A percentile compares a stretch with the other conserved stretches of the same genome.
phyloP scores from a whole-genome alignment of 768 basidiomycete species.

The Boletus reticuloceps region DNA sequence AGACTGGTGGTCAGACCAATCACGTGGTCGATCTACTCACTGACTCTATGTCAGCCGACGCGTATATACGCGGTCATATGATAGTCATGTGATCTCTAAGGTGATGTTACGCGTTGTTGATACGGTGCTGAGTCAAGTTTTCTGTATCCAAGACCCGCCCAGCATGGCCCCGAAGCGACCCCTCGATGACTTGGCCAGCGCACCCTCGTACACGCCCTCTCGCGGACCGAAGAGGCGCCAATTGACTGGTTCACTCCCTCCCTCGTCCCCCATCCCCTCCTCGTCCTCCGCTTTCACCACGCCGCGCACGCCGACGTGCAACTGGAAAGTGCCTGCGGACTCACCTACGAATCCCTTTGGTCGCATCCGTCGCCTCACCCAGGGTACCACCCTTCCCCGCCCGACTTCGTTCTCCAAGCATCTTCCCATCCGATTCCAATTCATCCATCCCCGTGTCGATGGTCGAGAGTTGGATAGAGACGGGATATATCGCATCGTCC shows the following conservation, averaged over 20 bases:
- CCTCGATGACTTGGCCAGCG: conserved; percentile 25
- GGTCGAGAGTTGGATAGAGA: conserved; percentile 34
- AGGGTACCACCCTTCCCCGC: conserved; percentile 38
- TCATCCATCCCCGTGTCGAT: conserved; percentile 38
- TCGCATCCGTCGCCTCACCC: conserved; percentile 43
- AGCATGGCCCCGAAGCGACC: conserved; percentile 31
- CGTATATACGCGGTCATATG: conserved; percentile 15
- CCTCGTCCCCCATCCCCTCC: conserved; percentile 28
- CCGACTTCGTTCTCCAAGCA: conserved; percentile 57
- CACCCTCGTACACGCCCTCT: conserved; percentile 29
- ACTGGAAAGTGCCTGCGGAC: conserved; percentile 51
- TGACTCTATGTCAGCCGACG: too few species aligned
- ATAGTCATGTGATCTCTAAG: conserved; percentile 12
- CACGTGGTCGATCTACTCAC: too few species aligned
- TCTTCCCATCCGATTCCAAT: conserved; percentile 61
- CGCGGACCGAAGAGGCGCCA: conserved; percentile 29
- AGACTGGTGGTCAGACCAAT: too few species aligned
- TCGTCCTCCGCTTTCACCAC: conserved; percentile 27
- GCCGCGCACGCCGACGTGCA: conserved; percentile 39
- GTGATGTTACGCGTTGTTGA: conserved; percentile 11
- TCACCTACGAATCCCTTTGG: conserved; percentile 74
- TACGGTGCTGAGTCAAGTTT: neutral
- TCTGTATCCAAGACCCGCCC: neutral
- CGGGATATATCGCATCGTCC: conserved; percentile 61
- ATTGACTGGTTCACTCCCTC: conserved; percentile 19